Conservation (phyloP, 805 yeast species). For the Saccharomycopsis fibuligera region DNA sequence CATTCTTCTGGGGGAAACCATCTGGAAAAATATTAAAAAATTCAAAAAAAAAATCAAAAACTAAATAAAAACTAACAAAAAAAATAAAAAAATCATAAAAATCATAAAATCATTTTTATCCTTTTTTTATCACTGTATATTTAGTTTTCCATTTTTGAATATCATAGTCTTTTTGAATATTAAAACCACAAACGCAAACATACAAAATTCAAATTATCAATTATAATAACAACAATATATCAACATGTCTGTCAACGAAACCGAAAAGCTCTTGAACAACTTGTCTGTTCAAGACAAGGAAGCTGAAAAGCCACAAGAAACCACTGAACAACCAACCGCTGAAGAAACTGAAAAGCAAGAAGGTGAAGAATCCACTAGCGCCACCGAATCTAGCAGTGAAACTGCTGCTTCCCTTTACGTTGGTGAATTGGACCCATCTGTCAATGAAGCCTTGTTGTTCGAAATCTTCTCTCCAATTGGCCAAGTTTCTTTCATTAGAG, state of each 20-base stretch:
- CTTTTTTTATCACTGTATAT: not conserved
- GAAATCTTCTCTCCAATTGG: conserved; percentile 94
- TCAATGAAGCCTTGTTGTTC: conserved; percentile 89
- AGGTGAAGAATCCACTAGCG: conserved; percentile 29
- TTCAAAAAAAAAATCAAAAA: too few relatives aligned
- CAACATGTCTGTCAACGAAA: conserved; percentile 14
- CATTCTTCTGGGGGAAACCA: too few relatives aligned
- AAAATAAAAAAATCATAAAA: not conserved
- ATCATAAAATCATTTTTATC: not conserved
- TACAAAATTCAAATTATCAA: too few relatives aligned
- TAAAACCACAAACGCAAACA: too few relatives aligned
- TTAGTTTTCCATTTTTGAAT: too few relatives aligned
- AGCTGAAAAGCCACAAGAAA: conserved; percentile 24
- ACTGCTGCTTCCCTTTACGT: conserved; percentile 86
- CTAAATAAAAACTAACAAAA: not conserved
- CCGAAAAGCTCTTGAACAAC: conserved; percentile 9
- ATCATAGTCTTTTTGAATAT: too few relatives aligned
- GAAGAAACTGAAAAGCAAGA: conserved; percentile 26
- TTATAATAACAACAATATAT: not conserved
- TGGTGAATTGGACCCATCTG: conserved; percentile 90
- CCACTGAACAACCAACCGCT: conserved; percentile 27
- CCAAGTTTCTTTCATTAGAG: conserved; percentile 93
- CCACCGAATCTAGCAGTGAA: conserved; percentile 43
- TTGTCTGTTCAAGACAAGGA: conserved; percentile 15
- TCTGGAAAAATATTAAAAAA: too few relatives aligned